Evolutionary conservation across 192 early-diverging fungal genomes (phyloP), one percentile per base, ranked within the genome.

Genomic region (Podila clonocystis): DNA sequence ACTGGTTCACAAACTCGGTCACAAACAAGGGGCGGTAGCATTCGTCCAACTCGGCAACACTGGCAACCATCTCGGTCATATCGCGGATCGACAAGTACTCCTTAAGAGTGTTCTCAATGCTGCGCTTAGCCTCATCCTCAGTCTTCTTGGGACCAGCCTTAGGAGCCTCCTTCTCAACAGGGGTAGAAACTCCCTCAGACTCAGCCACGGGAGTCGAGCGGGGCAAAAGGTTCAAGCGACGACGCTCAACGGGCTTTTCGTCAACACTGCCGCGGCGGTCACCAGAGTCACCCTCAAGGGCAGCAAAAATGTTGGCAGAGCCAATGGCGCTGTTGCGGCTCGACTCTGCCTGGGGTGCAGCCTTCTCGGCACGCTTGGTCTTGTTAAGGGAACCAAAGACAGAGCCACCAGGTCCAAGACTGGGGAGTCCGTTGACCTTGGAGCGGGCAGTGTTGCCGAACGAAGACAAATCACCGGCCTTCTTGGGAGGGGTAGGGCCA

Each of bases 391-490:
- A 93, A 34, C 89, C 79, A 57, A 67, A 83, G 62, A 67, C 73
- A 62, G 75, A 83, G n/a, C 86, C 84, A 62, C 83, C 71, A 45
- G 91, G 86, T 72, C 93, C 89, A 48, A 91, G 84, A 34, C 84
- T 87, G 29, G 85, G 68, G n/a, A 70, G 36, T 17, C 73, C 70
- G 34, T 78, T 70, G 50, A 80, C 67, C 77, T 91, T 89, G 71
- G 86, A 85, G 61, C 89, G 85, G 50, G 84, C 82, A 4, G 93
- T 82, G 63, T 93, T 88, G 50, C 95, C 95, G 83, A 97, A 96
- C 45, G 86, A 84, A 30, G 89, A 85, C 58, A 96, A 67, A 68
- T 97, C 94, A 34, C 91, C 93, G 8, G 89, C 86, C 74, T 82
- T 87, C 85, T 84, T 86, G 73, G 68, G 84, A 84, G 75, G 74